A percentile compares a stretch with the other conserved stretches of the same genome.
phyloP scores from a whole-genome alignment of 2,329 filamentous ascomycete species.

The Penicillium occitanis region DNA sequence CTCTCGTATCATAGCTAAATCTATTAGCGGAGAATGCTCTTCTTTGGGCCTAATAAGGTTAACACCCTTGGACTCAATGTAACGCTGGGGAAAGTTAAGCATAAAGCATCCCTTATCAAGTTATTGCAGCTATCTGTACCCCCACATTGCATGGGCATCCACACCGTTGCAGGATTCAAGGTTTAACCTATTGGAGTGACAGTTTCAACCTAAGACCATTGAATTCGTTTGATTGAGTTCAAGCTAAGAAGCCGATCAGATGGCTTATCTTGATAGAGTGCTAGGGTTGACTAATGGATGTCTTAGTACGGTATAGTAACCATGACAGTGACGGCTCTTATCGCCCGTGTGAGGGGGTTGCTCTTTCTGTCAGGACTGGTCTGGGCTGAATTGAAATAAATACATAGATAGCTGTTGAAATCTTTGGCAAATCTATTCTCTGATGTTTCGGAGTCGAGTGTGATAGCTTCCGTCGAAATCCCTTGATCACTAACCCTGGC shows the following conservation, averaged over 20 bases:
- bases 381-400: background rate
- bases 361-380: background rate
- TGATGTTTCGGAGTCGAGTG: background rate
- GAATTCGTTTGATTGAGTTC: background rate
- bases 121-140: background rate
- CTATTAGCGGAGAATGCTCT: background rate
- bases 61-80: background rate
- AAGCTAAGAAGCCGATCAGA: conserved; percentile 11
- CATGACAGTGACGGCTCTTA: background rate
- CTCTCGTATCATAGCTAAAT: background rate
- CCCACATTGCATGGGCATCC: conserved; percentile 7
- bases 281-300: background rate
- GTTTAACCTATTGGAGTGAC: conserved; percentile 1
- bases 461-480: background rate
- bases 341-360: background rate
- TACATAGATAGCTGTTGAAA: background rate
- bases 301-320: background rate
- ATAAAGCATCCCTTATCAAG: background rate
- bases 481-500: background rate
- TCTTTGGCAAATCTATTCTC: background rate
- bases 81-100: conserved; percentile 1
- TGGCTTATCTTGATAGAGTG: conserved; percentile 7
- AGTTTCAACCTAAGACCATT: background rate
- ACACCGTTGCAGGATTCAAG: background rate
- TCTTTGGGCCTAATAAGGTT: background rate